Conservation (phyloP, 306 rosid species). For the Luffa aegyptiaca region DNA sequence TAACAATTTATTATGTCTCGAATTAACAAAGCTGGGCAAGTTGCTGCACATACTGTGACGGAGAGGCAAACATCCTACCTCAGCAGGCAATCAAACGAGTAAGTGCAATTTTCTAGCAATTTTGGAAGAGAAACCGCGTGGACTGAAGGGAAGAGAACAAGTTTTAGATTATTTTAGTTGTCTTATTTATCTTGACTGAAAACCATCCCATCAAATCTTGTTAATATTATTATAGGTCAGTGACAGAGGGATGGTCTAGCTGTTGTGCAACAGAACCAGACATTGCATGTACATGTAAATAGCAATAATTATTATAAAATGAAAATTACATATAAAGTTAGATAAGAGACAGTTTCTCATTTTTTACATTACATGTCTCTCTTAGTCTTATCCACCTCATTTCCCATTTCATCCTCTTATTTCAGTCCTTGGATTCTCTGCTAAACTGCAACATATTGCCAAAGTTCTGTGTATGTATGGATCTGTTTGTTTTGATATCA, state of each 20-base stretch:
- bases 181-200: background rate
- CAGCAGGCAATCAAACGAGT: background rate
- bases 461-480: background rate
- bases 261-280: constrained; percentile 4
- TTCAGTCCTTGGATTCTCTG: constrained; percentile 3
- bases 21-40: constrained; percentile 1
- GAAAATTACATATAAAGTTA: background rate
- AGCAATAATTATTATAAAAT: background rate
- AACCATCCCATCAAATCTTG: constrained; percentile 9
- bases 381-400: background rate
- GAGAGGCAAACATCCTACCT: constrained; percentile 2
- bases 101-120: constrained; percentile 3
- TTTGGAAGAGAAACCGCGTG: constrained; percentile 7
- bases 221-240: constrained; percentile 5
- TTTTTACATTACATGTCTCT: background rate
- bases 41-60: background rate
- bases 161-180: background rate
- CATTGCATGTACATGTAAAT: constrained; percentile 12
- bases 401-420: background rate
- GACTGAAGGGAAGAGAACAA: background rate
- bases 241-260: constrained; percentile 10
- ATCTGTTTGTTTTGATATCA: background rate
- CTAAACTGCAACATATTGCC: constrained; percentile 6
- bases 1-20: background rate
- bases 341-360: background rate